Evolutionary conservation across 495 filamentous ascomycete genomes (phyloP), one percentile per base, ranked within the genome.

Genomic region (Sporormia fimetaria): DNA sequence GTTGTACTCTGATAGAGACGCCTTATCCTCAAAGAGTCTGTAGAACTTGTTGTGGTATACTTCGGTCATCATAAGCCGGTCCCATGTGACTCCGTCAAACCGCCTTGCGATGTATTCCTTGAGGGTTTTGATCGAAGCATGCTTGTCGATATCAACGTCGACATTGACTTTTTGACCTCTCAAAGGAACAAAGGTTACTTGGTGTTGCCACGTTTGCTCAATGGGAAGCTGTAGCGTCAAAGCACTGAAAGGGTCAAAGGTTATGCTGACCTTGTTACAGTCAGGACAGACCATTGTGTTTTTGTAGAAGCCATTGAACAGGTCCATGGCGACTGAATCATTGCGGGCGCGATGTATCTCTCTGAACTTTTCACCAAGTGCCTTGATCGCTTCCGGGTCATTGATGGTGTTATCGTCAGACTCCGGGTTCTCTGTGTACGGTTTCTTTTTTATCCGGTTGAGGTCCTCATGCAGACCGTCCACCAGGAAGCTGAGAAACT

Each of bases 261-360:
- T 98, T 47, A 98, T 94, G 69, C 86, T 94, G 62, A 94, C 80
- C 65, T 98, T 98, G 40, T 80, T 71, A 57, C 90, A 98, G 6
- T 66, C 73, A 1, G 88, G 92, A 57, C 90, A 98, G 42, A 86
- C 75, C 28, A 98, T 71, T 3, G 88, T 96, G 20, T 88, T 95
- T 65, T 95, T 94, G 69, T 96, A 98, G 68, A 95, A 84, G 36
- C 90, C 90, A 31, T 83, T 87, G 58, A 98, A 96, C 3, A 98
- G 68, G 55, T 98, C 90, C 22, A 82, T 86, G 47, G 93, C 82
- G 26, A 95, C 78, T 3, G 92, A 96, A 56, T 94, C 87, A 49
- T 96, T 94, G 27, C 90, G 78, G 44, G 80, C 77, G 57, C 83
- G 87, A 57, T 93, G 93, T 36, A 93, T 94, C 26, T 83, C 74